Evolutionary conservation across 495 filamentous ascomycete genomes (phyloP), one percentile per base, ranked within the genome.

Genomic region (Entonaema liquescens): DNA sequence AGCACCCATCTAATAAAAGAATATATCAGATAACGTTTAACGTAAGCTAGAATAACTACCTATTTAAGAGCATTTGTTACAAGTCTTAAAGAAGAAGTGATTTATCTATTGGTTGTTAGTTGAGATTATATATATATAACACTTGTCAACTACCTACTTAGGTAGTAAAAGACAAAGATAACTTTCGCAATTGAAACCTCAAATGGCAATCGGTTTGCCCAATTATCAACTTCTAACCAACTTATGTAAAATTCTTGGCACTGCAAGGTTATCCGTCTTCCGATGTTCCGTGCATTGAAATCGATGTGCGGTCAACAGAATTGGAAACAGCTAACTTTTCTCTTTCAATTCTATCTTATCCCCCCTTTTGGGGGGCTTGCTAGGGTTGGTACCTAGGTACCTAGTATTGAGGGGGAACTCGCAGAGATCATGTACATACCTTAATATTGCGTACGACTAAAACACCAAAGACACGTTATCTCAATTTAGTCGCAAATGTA

Each of bases 241-340:
- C 28, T 17, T 33, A n/a, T 21, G 4, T 19, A 12, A 29, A 19
- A 0, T 35, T 33, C 52, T 55, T 55, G 52, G 52, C 52, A n/a
- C 28, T 35, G 53, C 29, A 56, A 35, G 28, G 28, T 56, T 33
- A n/a, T 33, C 28, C 11, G 53, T 33, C 49, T 56, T 56, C 53
- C 29, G 17, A 35, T 35, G n/a, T 33, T 56, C 29, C 17, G 53
- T 19, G 49, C 29, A 36, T 56, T 21, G 29, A 33, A 35, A 6
- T 47, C 5, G 19, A 3, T 47, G 17, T 47, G 42, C 42, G 42
- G 42, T 47, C 42, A 47, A 47, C 19, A 21, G 17, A 7, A 47
- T 12, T 23, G 7, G 19, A 47, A 47, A 56, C 28, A 19, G 5
- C 53, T 35, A 28, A 33, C 8, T 54, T n/a, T n/a, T 9, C 25